A percentile compares a stretch with the other conserved stretches of the same genome.
These are phyloP conservation scores for Microascus cirrosus DNA, from an alignment of 2,329 filamentous ascomycete genomes.

Conservation along the genomic window DNA sequence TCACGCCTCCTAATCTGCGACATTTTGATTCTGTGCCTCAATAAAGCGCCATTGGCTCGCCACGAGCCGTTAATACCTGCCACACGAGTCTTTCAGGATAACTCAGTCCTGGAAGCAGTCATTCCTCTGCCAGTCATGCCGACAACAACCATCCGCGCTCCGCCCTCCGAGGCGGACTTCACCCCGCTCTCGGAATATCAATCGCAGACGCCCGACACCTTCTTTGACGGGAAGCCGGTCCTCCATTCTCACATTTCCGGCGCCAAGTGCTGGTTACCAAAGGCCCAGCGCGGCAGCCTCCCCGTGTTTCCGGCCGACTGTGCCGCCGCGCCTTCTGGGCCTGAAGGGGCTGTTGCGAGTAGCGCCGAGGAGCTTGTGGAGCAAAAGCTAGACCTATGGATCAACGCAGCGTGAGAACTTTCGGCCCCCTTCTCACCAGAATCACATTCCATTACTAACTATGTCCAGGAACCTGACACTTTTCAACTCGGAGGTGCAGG, in stretches of 20 bases:
- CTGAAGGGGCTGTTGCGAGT: conserved; percentile 19
- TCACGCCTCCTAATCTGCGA: background rate
- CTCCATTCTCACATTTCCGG: conserved; percentile 51
- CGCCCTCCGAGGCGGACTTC: conserved; percentile 49
- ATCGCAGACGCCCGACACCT: conserved; percentile 59
- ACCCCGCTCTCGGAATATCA: conserved; percentile 58
- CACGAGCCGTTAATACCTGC: background rate
- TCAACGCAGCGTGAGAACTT: conserved; percentile 42
- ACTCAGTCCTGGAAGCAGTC: background rate
- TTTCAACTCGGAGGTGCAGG: conserved; percentile 45
- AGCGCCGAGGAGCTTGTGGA: conserved; percentile 26
- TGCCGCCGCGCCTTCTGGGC: conserved; percentile 17
- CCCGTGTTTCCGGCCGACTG: conserved; percentile 37
- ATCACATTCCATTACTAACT: background rate
- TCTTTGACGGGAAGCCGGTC: conserved; percentile 60
- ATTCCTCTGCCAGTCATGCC: background rate
- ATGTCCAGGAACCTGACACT: conserved; percentile 38
- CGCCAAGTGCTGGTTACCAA: conserved; percentile 46
- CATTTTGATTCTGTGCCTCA: background rate
- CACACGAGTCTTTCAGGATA: background rate
- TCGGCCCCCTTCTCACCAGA: background rate
- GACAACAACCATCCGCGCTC: conserved; percentile 14
- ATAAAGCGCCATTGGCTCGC: background rate
- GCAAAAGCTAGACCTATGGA: conserved; percentile 43
- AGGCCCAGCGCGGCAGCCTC: conserved; percentile 40